Conservation (phyloP, 148 eudicot species). For the Pharnaceum exiguum region DNA sequence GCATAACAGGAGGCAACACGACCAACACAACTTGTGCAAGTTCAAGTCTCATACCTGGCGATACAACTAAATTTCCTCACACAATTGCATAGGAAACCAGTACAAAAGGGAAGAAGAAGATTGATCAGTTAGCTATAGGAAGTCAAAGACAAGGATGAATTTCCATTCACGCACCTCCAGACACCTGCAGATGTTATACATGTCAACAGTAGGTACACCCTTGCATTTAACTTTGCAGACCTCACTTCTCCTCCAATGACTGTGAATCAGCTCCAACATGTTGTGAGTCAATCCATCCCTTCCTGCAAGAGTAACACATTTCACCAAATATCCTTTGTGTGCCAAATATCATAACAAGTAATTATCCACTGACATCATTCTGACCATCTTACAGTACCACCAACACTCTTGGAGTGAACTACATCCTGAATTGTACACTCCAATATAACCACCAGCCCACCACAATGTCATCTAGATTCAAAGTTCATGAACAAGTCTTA, state of each 20-base stretch:
- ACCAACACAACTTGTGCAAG: too few species aligned
- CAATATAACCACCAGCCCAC: too few species aligned
- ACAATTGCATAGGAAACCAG: too few species aligned
- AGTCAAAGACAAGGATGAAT: neutral
- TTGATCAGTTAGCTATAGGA: too few species aligned
- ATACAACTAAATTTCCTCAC: too few species aligned
- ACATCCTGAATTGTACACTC: too few species aligned
- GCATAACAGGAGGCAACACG: neutral
- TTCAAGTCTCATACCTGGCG: too few species aligned
- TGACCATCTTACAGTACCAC: neutral
- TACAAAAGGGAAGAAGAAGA: too few species aligned
- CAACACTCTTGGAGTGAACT: too few species aligned
- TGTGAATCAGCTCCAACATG: slow-evolving; percentile 88
- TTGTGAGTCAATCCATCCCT: slow-evolving; percentile 96
- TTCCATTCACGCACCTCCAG: slow-evolving; percentile 56
- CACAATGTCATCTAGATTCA: too few species aligned
- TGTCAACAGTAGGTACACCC: slow-evolving; percentile 96
- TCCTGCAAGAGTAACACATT: slow-evolving; percentile 40
- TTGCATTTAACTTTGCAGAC: slow-evolving; percentile 94
- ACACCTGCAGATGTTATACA: slow-evolving; percentile 80
- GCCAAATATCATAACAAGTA: slow-evolving; percentile 2
- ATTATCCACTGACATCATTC: neutral
- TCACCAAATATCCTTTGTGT: neutral
- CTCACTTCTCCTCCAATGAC: slow-evolving; percentile 79
- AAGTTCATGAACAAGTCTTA: too few species aligned